Evolutionary conservation across 2,329 filamentous ascomycete species (phyloP).

Genomic region (Graphiopsis chlorocephala): DNA sequence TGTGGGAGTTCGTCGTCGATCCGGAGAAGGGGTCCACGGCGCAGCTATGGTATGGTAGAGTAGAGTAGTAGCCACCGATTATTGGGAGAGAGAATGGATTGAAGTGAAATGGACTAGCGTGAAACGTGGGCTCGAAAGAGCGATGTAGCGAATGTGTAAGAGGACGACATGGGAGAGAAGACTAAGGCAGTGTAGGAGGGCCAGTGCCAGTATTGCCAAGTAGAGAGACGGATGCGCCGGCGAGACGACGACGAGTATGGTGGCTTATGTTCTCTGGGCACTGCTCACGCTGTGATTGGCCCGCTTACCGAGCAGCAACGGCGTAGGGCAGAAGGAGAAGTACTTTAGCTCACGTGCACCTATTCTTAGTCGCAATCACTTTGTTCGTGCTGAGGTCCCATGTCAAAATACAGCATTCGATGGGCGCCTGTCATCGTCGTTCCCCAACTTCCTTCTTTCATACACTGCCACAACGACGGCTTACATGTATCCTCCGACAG

Average conservation of each 20-base stretch:
- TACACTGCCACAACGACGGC: not conserved
- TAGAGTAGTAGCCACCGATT: not conserved
- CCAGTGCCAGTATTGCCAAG: constrained; percentile 2
- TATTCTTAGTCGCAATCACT: not conserved
- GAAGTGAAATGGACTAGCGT: not conserved
- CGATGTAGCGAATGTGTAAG: constrained; percentile 10
- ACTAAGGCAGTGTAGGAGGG: not conserved
- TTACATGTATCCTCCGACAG: not conserved
- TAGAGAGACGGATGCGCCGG: constrained; percentile 6
- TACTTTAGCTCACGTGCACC: not conserved
- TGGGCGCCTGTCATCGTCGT: not conserved
- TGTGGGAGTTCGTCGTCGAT: constrained; percentile 3
- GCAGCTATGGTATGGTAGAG: not conserved
- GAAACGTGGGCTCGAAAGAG: not conserved
- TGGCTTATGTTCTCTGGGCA: constrained; percentile 1
- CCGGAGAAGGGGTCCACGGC: not conserved
- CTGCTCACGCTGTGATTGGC: not conserved
- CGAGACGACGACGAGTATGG: not conserved
- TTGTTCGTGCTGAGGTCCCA: not conserved
- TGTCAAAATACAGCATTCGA: not conserved
- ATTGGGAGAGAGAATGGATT: not conserved
- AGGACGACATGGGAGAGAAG: not conserved
- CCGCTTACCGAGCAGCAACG: not conserved
- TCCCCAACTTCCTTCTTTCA: not conserved
- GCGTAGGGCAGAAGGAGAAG: not conserved